Conservation (phyloP, 169 alveolate genomes). For the Plasmodium chabaudi region DNA sequence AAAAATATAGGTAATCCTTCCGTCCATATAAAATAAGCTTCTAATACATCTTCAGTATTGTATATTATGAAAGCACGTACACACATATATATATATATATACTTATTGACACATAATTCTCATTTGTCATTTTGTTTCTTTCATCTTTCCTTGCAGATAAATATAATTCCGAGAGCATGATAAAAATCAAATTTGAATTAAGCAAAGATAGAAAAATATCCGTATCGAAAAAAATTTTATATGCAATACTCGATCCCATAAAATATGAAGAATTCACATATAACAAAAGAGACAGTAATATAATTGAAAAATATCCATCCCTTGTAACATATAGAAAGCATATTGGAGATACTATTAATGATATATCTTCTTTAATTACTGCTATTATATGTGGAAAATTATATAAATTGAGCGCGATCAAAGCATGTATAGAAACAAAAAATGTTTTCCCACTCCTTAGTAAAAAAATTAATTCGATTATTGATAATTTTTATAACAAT, state of each 20-base stretch:
- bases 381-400: constrained; percentile 45
- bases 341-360: constrained; percentile 35
- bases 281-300: constrained; percentile 11
- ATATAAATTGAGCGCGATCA: background rate
- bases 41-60: too few relatives aligned
- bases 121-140: background rate
- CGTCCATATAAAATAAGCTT: background rate
- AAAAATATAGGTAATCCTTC: constrained; percentile 23
- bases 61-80: background rate
- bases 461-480: constrained; percentile 34
- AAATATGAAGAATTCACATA: constrained; percentile 19
- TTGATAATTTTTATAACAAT: constrained; percentile 39
- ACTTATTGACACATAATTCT: background rate
- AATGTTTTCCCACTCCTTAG: constrained; percentile 23
- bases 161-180: background rate
- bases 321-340: constrained; percentile 46
- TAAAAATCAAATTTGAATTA: constrained; percentile 11
- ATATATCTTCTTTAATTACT: constrained; percentile 61
- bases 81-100: background rate
- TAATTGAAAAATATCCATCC: constrained; percentile 33
- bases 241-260: constrained; percentile 10
- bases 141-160: constrained; percentile 9
- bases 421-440: constrained; percentile 30
- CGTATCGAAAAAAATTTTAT: constrained; percentile 10
- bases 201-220: constrained; percentile 21